Conservation (phyloP, 176 grass and related monocot genomes). For the Carex scoparia region DNA sequence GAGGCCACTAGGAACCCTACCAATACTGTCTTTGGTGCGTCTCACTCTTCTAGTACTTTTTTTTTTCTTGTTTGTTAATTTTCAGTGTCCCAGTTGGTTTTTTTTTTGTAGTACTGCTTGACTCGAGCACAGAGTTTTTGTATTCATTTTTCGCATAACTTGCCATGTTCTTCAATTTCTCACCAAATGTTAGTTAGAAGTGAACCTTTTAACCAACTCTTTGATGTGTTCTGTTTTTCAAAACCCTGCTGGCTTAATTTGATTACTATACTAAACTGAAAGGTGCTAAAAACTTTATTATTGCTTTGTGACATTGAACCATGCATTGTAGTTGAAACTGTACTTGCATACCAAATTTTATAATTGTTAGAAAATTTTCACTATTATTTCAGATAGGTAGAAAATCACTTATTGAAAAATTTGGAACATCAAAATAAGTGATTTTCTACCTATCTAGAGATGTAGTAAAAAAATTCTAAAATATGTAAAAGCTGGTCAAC, state of each 20-base stretch:
- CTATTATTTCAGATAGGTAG: no score
- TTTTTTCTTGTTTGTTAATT: background rate
- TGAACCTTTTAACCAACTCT: background rate
- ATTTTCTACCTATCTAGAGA: no score
- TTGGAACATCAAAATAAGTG: no score
- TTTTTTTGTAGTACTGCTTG: background rate
- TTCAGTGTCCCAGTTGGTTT: background rate
- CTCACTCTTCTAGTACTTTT: background rate
- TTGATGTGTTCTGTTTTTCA: background rate
- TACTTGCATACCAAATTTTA: no score
- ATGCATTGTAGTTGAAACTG: background rate
- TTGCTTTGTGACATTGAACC: background rate
- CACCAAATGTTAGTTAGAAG: background rate
- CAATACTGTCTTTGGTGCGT: conserved; percentile 2
- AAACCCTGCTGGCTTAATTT: background rate
- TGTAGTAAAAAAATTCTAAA: no score
- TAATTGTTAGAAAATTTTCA: no score
- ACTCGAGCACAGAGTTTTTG: background rate
- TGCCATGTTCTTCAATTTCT: background rate
- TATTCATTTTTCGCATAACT: background rate
- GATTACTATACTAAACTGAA: background rate
- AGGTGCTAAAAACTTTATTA: background rate
- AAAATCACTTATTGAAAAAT: no score
- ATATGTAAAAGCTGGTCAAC: no score
- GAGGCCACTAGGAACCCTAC: background rate